Evolutionary conservation across 2,329 filamentous ascomycete species (phyloP).

Genomic region (Lasiodiplodia gonubiensis): DNA sequence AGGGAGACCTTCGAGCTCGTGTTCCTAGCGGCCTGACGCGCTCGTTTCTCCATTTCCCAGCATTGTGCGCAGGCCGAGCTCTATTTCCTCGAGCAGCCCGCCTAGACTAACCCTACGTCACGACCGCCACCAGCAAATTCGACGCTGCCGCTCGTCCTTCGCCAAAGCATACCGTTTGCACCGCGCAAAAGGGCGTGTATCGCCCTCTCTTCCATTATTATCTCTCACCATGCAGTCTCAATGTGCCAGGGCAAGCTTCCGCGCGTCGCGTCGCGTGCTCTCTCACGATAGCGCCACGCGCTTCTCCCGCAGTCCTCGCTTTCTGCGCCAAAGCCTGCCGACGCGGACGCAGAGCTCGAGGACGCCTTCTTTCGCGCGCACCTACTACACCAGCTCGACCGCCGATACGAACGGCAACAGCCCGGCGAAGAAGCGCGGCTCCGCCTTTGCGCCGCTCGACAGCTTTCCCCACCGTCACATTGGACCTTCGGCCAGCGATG

Average conservation of each 20-base stretch:
- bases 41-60: not conserved
- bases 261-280: constrained; percentile 24
- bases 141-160: not conserved
- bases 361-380: constrained; percentile 2
- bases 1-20: not conserved
- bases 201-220: not conserved
- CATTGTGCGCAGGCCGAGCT: not conserved
- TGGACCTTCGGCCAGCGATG: constrained; percentile 74
- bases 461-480: constrained; percentile 85
- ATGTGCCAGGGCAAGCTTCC: constrained; percentile 26
- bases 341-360: not conserved
- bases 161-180: not conserved
- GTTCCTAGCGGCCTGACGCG: constrained; percentile 7
- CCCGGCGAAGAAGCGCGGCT: constrained; percentile 24
- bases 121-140: constrained; percentile 9
- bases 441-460: constrained; percentile 56
- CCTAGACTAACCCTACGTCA: not conserved
- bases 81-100: not conserved
- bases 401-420: constrained; percentile 30
- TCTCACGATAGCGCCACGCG: constrained; percentile 19
- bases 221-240: constrained; percentile 27
- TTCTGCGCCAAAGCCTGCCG: constrained; percentile 4
- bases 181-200: constrained; percentile 3
- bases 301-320: constrained; percentile 4
- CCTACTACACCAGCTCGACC: constrained; percentile 33